Evolutionary conservation across 2,329 filamentous ascomycete genomes (phyloP).

Genomic region (Verticillium longisporum): DNA sequence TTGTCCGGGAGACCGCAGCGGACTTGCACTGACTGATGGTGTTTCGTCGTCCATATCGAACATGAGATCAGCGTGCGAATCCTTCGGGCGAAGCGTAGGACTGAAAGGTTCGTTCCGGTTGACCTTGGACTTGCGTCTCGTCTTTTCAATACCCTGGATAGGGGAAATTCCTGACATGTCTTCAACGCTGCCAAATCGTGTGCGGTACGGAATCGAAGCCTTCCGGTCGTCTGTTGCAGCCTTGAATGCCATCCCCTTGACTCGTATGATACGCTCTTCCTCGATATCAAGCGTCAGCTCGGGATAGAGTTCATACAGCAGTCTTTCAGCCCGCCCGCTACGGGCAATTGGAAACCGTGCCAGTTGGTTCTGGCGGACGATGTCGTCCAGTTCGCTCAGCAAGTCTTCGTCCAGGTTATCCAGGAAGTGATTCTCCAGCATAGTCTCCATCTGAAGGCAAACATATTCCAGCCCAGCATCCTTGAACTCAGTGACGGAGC

Average conservation of each 20-base stretch:
- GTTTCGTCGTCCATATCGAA: slow-evolving; percentile 90
- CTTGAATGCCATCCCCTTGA: slow-evolving; percentile 71
- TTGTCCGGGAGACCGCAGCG: slow-evolving; percentile 10
- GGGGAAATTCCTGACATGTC: slow-evolving; percentile 40
- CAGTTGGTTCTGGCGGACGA: slow-evolving; percentile 77
- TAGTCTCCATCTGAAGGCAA: slow-evolving; percentile 81
- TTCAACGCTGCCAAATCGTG: slow-evolving; percentile 58
- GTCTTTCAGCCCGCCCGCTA: slow-evolving; percentile 62
- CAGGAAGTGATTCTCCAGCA: slow-evolving; percentile 84
- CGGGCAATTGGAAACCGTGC: slow-evolving; percentile 70
- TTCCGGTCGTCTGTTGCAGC: slow-evolving; percentile 54
- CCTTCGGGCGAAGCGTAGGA: slow-evolving; percentile 61
- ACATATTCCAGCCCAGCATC: slow-evolving; percentile 84
- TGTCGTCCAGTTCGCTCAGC: slow-evolving; percentile 70
- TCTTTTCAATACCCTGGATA: slow-evolving; percentile 30
- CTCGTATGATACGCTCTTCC: slow-evolving; percentile 60
- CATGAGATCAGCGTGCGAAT: slow-evolving; percentile 70
- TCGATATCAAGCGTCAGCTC: slow-evolving; percentile 58
- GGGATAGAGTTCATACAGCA: slow-evolving; percentile 59
- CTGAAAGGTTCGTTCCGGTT: slow-evolving; percentile 52
- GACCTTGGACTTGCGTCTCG: slow-evolving; percentile 37
- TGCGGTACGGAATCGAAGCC: slow-evolving; percentile 51
- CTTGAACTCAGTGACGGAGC: slow-evolving; percentile 79
- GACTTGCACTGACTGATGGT: slow-evolving; percentile 19
- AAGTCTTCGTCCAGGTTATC: slow-evolving; percentile 81